phyloP scores from a whole-genome alignment of 345 rosid species.

The Boechera retrofracta region DNA sequence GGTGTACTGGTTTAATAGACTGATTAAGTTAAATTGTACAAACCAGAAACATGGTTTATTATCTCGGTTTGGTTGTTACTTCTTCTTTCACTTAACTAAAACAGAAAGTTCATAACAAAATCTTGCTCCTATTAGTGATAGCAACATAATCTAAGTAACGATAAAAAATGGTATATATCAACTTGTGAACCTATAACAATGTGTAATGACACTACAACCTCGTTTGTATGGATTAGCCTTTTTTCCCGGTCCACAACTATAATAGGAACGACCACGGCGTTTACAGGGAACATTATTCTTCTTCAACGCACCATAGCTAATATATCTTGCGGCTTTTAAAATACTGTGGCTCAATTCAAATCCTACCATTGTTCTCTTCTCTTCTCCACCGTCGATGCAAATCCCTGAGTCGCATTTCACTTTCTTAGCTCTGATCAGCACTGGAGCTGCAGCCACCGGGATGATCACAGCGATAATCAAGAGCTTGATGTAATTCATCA shows the following conservation, averaged over 20 bases:
- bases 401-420: background rate
- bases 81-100: background rate
- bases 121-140: background rate
- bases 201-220: conserved; percentile 51
- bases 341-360: conserved; percentile 19
- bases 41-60: background rate
- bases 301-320: conserved; percentile 52
- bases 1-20: background rate
- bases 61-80: background rate
- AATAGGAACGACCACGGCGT: conserved; percentile 52
- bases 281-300: conserved; percentile 46
- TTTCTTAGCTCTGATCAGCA: conserved; percentile 1
- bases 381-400: conserved; percentile 25
- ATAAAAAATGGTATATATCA: background rate
- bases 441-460: conserved; percentile 13
- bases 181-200: conserved; percentile 42
- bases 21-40: background rate
- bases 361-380: conserved; percentile 19
- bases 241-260: conserved; percentile 40
- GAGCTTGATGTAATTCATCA: conserved; percentile 29
- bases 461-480: conserved; percentile 20
- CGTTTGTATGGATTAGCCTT: conserved; percentile 52
- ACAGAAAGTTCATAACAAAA: background rate
- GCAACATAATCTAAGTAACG: background rate
- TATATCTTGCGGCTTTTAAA: conserved; percentile 34